Percentiles rank a stretch among this genome's conserved stretches.
Evolutionary conservation across 352 stramenopile genomes (phyloP).

Genomic region (Phytophthora crassamura): DNA sequence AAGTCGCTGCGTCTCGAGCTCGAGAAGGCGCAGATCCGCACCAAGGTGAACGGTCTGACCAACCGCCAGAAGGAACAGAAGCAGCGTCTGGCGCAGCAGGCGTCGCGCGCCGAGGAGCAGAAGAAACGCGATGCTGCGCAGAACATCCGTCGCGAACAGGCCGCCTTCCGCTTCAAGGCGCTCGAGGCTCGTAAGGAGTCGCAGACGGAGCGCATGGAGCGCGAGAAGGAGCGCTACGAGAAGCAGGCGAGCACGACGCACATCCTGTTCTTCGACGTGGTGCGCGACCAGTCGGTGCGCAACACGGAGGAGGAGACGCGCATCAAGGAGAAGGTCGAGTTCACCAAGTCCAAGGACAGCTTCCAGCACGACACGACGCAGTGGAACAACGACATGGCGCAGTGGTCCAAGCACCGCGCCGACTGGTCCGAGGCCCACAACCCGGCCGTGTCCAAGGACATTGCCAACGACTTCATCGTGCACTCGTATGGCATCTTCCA

Average conservation of each 20-base stretch:
- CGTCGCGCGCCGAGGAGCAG: conserved; percentile 64
- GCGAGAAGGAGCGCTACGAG: conserved; percentile 84
- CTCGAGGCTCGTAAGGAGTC: conserved; percentile 81
- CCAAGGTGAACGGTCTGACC: conserved; percentile 75
- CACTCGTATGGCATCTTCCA: conserved; percentile 89
- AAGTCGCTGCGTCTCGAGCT: conserved; percentile 83
- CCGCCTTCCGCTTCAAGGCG: conserved; percentile 75
- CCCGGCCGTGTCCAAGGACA: conserved; percentile 87
- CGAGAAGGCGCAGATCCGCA: conserved; percentile 85
- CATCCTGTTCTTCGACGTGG: conserved; percentile 88
- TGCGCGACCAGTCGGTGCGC: conserved; percentile 72
- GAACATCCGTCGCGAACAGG: conserved; percentile 80
- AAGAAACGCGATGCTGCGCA: conserved; percentile 75
- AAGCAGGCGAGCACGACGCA: conserved; percentile 78
- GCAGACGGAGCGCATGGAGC: conserved; percentile 79
- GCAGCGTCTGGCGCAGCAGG: conserved; percentile 68
- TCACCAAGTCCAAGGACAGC: conserved; percentile 89
- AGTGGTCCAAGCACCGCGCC: conserved; percentile 87
- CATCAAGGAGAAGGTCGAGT: conserved; percentile 89
- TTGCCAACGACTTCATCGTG: conserved; percentile 89
- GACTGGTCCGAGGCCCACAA: conserved; percentile 90
- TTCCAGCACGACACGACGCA: conserved; percentile 89
- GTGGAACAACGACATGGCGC: conserved; percentile 91
- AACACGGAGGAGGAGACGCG: conserved; percentile 84
- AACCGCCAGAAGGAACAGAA: conserved; percentile 78